Evolutionary conservation across 768 basidiomycete species (phyloP), one percentile per base, ranked within the genome.

Genomic region (Symmetrospora coprosmae): DNA sequence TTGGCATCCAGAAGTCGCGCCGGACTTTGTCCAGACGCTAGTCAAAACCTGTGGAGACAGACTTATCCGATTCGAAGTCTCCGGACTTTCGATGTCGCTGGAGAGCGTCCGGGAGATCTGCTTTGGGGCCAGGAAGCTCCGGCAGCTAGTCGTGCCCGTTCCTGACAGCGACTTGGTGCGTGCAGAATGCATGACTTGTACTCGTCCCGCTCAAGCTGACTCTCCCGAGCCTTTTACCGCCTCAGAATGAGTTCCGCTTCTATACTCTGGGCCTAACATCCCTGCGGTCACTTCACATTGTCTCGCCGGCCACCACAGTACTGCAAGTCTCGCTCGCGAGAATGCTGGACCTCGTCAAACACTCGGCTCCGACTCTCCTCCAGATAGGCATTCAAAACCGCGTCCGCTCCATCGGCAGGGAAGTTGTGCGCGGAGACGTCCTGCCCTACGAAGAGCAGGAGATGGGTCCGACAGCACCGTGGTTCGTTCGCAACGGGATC

Each of bases 331-430:
- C 13, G 19, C 38, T 56, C 11, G n/a, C n/a, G 23, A 39, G 17
- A 5, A 56, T 56, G 53, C 53, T 56, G 7, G 53, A 56, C 40
- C 40, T 56, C 5, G 53, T 56, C 39, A 23, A 17, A 39, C 53
- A 56, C 21, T 45, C 6, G 17, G 23, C 25, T 35, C 23, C 37
- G 19, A 56, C 53, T 3, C 30, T 56, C 13, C 23, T 37, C 4
- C 38, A 40, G 19, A 56, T 56, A 23, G 53, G 53, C 38, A 39
- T 52, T 52, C 33, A 17, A 19, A 27, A 28, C 30, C n/a, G 53
- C n/a, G 40, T 56, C 13, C 7, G 53, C 6, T 56, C 53, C 23
- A 25, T 56, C 37, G 19, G 21, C 11, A 27, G 53, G 23, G 33
- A 56, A 25, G 27, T 39, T 16, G 23, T 28, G 5, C 4, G 4